Conservation (phyloP, 257 asterid genomes). For the Misopates orontium region DNA sequence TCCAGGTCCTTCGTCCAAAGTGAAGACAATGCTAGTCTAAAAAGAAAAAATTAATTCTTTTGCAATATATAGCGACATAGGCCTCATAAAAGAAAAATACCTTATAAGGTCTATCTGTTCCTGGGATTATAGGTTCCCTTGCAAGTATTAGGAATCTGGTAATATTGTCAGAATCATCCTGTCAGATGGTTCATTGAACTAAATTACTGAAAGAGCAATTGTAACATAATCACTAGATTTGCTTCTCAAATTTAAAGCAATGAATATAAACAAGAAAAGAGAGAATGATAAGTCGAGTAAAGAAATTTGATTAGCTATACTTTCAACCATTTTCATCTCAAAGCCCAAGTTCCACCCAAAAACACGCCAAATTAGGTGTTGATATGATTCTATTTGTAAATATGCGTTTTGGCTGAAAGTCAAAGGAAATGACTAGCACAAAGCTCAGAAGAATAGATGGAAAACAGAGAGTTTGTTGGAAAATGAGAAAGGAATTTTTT, state of each 20-base stretch:
- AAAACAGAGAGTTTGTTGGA: too few relatives aligned
- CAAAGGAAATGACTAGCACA: too few relatives aligned
- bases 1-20: conserved; percentile 96
- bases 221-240: background rate
- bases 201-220: conserved; percentile 15
- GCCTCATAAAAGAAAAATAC: conserved; percentile 21
- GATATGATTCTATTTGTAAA: too few relatives aligned
- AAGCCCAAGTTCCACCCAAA: too few relatives aligned
- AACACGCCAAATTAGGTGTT: too few relatives aligned
- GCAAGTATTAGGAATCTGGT: conserved; percentile 91
- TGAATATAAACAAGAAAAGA: background rate
- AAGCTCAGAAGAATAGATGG: too few relatives aligned
- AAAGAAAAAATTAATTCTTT: conserved; percentile 19
- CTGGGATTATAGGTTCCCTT: conserved; percentile 60
- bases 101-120: conserved; percentile 41
- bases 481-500: too few relatives aligned
- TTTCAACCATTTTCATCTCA: too few relatives aligned
- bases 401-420: too few relatives aligned
- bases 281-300: background rate
- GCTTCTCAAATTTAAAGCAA: background rate
- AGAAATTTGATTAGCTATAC: too few relatives aligned
- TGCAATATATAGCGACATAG: conserved; percentile 18
- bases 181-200: conserved; percentile 35
- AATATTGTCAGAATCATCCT: conserved; percentile 75
- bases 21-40: conserved; percentile 91